phyloP scores from a whole-genome alignment of 345 rosid genomes.

The Brassica napus region Da-Ae NC_063442.1:36121001-36121500 shows the following conservation, averaged over 20 bases:
- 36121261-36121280: background rate
- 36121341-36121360: background rate
- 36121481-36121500: slow-evolving; percentile 15
- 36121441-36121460: slow-evolving; percentile 11
- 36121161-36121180: background rate
- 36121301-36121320: background rate
- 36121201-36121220: slow-evolving; percentile 10
- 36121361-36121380: background rate
- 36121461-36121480: slow-evolving; percentile 14
- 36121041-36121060: background rate
- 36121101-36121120: background rate
- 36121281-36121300: background rate
- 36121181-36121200: background rate
- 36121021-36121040: background rate
- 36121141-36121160: background rate
- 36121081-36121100: background rate
- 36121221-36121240: background rate
- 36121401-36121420: slow-evolving; percentile 7
- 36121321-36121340: background rate
- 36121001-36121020: background rate
- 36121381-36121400: background rate
- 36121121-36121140: background rate
- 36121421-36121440: background rate
- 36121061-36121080: too few relatives aligned
- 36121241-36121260: background rate